These are phyloP conservation scores for Eucalyptus caleyi DNA, from an alignment of 345 rosid genomes.

Conservation along the genomic window DNA sequence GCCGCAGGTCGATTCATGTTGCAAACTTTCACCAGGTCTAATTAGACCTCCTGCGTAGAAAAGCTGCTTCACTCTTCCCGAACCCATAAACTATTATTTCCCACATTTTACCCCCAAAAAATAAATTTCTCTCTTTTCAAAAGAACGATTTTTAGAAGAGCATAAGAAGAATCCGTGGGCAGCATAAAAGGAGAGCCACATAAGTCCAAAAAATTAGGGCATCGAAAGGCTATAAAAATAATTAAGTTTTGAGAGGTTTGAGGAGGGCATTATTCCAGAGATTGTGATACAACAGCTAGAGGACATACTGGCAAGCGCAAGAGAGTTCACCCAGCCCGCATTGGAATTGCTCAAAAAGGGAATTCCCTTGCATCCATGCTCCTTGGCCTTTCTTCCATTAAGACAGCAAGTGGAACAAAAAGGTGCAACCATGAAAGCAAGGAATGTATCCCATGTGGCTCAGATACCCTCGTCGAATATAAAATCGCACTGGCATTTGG, in stretches of 20 bases:
- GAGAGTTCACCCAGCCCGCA: background rate
- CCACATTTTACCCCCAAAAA: background rate
- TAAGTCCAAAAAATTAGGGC: constrained; percentile 19
- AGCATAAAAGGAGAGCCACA: constrained; percentile 31
- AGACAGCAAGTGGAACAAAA: constrained; percentile 32
- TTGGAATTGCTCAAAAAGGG: constrained; percentile 25
- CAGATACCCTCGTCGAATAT: constrained; percentile 6
- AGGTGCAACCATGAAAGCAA: constrained; percentile 12
- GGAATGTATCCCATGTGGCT: constrained; percentile 40
- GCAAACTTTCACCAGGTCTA: background rate
- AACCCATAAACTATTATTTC: background rate
- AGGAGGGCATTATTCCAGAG: constrained; percentile 28
- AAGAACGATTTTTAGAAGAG: background rate
- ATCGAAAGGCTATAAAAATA: background rate
- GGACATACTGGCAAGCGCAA: constrained; percentile 21
- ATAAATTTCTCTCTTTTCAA: background rate
- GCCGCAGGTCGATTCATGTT: constrained; percentile 9
- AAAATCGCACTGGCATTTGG: background rate
- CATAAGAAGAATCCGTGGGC: constrained; percentile 43
- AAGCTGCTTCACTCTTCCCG: background rate
- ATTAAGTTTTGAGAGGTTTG: constrained; percentile 16
- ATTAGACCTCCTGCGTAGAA: background rate
- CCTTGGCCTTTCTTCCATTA: constrained; percentile 4
- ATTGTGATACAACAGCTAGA: constrained; percentile 44
- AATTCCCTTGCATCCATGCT: constrained; percentile 31